Conservation (phyloP, 805 yeast genomes). For the Pichia pseudocactophila region DNA sequence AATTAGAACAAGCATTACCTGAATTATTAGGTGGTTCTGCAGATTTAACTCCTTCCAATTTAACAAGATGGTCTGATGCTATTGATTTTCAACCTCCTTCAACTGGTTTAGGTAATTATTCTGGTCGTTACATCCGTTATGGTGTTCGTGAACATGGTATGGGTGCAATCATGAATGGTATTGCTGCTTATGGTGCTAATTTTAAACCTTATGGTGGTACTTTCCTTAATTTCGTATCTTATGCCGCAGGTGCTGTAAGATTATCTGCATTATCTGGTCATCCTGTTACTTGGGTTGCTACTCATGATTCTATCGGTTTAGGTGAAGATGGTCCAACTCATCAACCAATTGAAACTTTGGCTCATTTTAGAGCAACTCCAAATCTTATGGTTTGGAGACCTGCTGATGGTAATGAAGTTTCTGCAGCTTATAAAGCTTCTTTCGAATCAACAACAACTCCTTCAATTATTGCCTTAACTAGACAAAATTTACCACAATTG, state of each 20-base stretch:
- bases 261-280: slow-evolving; percentile 75
- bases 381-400: slow-evolving; percentile 86
- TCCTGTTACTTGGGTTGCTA: slow-evolving; percentile 81
- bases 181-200: slow-evolving; percentile 82
- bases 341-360: slow-evolving; percentile 84
- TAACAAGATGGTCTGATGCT: slow-evolving; percentile 79
- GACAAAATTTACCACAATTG: slow-evolving; percentile 89
- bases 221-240: slow-evolving; percentile 84
- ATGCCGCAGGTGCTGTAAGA: slow-evolving; percentile 84
- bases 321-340: slow-evolving; percentile 95
- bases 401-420: slow-evolving; percentile 83
- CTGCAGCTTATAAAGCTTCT: slow-evolving; percentile 72
- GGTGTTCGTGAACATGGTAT: slow-evolving; percentile 99
- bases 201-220: slow-evolving; percentile 93
- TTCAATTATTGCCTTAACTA: slow-evolving; percentile 64
- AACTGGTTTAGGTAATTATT: slow-evolving; percentile 71
- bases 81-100: slow-evolving; percentile 88
- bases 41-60: slow-evolving; percentile 93
- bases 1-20: slow-evolving; percentile 58
- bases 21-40: slow-evolving; percentile 98
- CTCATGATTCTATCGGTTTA: slow-evolving; percentile 83
- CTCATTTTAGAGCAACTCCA: slow-evolving; percentile 80
- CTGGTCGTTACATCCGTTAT: slow-evolving; percentile 91
- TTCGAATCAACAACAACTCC: slow-evolving; percentile 57
- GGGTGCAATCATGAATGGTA: slow-evolving; percentile 98